Conservation (phyloP, 2,329 filamentous ascomycete species). For the Diplodia seriata region DNA sequence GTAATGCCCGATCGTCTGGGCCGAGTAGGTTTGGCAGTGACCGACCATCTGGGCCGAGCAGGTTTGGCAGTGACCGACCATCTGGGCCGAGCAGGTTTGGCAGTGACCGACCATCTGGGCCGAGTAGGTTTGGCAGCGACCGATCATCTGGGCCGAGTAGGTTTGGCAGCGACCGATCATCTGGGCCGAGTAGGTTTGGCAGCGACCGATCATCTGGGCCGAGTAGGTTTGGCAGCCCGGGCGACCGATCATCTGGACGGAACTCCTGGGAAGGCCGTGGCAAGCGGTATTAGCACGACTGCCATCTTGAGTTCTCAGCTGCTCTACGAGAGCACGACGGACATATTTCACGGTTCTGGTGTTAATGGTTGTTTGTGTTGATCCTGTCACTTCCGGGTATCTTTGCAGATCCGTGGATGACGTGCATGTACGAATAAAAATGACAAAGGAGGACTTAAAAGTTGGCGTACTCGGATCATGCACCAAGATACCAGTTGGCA, state of each 20-base stretch:
- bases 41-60: neutral
- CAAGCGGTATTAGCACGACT: neutral
- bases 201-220: no score
- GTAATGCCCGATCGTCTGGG: no score
- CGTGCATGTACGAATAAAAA: constrained; percentile 11
- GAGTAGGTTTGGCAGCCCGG: no score
- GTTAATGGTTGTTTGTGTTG: constrained; percentile 2
- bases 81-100: no score
- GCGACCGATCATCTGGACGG: no score
- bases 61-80: neutral
- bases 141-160: neutral
- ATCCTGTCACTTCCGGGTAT: neutral
- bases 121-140: no score
- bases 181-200: no score
- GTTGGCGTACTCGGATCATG: constrained; percentile 15
- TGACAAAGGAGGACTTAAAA: neutral
- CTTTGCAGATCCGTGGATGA: neutral
- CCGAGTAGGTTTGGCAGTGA: neutral
- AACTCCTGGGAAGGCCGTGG: neutral
- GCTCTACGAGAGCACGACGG: constrained; percentile 11
- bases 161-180: neutral
- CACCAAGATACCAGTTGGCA: constrained; percentile 25
- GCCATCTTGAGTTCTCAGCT: constrained; percentile 35
- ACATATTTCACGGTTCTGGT: neutral
- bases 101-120: no score